Evolutionary conservation across 2,329 filamentous ascomycete genomes (phyloP).

Genomic region (Davidsoniella eucalypti): DNA sequence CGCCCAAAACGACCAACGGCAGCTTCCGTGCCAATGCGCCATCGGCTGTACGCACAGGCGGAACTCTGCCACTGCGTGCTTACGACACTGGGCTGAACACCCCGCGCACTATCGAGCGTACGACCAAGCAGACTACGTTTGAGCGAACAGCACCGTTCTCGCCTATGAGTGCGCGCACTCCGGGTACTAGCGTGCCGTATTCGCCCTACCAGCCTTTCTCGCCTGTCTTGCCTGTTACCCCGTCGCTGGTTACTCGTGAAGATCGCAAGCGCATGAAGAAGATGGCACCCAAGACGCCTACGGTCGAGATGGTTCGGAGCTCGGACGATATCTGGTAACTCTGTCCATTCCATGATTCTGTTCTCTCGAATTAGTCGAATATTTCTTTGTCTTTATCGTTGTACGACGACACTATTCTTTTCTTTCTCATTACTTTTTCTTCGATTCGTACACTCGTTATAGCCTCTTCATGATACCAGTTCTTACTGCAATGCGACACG

Average conservation of each 20-base stretch:
- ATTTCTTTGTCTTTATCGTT: background rate
- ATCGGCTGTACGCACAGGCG: slow-evolving; percentile 39
- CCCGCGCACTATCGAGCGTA: slow-evolving; percentile 29
- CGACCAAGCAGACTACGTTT: slow-evolving; percentile 48
- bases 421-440: background rate
- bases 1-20: slow-evolving; percentile 31
- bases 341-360: background rate
- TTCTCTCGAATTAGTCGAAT: too few species aligned
- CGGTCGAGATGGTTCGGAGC: slow-evolving; percentile 43
- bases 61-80: slow-evolving; percentile 41
- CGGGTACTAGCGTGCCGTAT: slow-evolving; percentile 50
- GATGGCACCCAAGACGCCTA: slow-evolving; percentile 46
- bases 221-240: slow-evolving; percentile 59
- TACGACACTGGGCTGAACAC: slow-evolving; percentile 41
- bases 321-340: slow-evolving; percentile 48
- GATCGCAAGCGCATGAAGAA: slow-evolving; percentile 55
- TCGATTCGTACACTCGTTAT: too few species aligned
- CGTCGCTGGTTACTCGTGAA: slow-evolving; percentile 52
- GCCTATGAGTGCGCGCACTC: slow-evolving; percentile 42
- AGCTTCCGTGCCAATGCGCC: slow-evolving; percentile 35
- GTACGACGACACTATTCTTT: background rate
- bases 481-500: too few species aligned
- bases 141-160: slow-evolving; percentile 38
- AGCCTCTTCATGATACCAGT: too few species aligned
- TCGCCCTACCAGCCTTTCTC: slow-evolving; percentile 67